Conservation (phyloP, 352 stramenopile genomes). For the Hyaloperonospora arabidopsidis region DNA sequence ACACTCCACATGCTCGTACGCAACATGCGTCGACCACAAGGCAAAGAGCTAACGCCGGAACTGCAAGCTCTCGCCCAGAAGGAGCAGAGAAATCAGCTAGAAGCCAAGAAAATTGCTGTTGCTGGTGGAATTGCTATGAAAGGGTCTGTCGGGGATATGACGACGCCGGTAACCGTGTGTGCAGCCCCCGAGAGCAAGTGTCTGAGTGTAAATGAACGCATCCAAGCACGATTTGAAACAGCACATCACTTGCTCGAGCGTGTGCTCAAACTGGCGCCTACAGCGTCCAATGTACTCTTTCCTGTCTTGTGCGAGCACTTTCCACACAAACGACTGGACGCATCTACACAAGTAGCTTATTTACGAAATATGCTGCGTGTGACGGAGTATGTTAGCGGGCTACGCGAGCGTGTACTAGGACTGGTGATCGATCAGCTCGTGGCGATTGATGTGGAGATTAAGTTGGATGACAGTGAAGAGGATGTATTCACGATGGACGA, state of each 20-base stretch:
- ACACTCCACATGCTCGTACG: slow-evolving; percentile 79
- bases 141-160: slow-evolving; percentile 31
- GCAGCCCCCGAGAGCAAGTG: slow-evolving; percentile 9
- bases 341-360: slow-evolving; percentile 57
- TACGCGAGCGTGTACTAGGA: slow-evolving; percentile 77
- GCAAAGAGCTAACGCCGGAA: slow-evolving; percentile 35
- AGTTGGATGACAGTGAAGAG: slow-evolving; percentile 79
- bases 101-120: slow-evolving; percentile 8
- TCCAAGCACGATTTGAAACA: slow-evolving; percentile 49
- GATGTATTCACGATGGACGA: slow-evolving; percentile 80
- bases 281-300: slow-evolving; percentile 71
- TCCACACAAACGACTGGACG: slow-evolving; percentile 76
- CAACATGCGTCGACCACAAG: slow-evolving; percentile 51
- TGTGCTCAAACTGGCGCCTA: slow-evolving; percentile 63
- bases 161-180: slow-evolving; percentile 7
- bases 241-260: slow-evolving; percentile 57
- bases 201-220: slow-evolving; percentile 37
- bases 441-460: slow-evolving; percentile 85
- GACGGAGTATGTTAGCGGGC: slow-evolving; percentile 49
- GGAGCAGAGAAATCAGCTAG: slow-evolving; percentile 6
- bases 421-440: slow-evolving; percentile 83
- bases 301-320: slow-evolving; percentile 70
- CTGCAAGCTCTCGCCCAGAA: slow-evolving; percentile 15
- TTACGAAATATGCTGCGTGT: slow-evolving; percentile 65
- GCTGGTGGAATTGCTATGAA: slow-evolving; percentile 33